Base-by-base conservation (phyloP, 164 flowering plant genomes). In the Magnolia sinica region DNA sequence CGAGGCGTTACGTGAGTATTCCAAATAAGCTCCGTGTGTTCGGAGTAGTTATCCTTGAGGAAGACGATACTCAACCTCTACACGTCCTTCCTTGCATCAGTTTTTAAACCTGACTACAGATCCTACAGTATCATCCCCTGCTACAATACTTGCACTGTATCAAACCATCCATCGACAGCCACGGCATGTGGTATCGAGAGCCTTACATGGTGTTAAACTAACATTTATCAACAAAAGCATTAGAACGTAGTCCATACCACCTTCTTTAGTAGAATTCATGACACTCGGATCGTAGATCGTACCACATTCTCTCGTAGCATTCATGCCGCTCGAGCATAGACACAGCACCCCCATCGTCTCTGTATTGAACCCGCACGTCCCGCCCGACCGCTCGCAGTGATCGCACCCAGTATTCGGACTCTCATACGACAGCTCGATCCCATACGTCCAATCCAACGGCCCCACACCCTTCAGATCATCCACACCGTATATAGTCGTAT, bases 361-460 rank as follows among this genome's bases (percentile, higher is more conserved):
- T 0, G 91, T 88, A 71, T 95, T 97, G 69, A 84, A 95, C 72
- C 98, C 98, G 52, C 98, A 95, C 4, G 85, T 80, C 10, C 98
- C 96, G 10, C 98, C 96, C 1, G 98, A 88, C 9, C 64, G 31
- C 19, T 68, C 27, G 70, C 98, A 95, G 10, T 87, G 85, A 0
- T 84, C 88, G 31, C 98, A 95, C 2, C 97, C 98, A 8, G 83
- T 77, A 6, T 93, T 88, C 2, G 98, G 91, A 1, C 88, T 81
- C 7, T 84, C 73, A 49, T 81, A 95, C 1, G 90, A 82, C 19
- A 95, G 84, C 79, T 84, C 83, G 24, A 95, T 88, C 74, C 98
- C 98, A 52, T 92, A 92, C 8, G 79, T 70, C 98, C 98, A 93
- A 80, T 95, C 98, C 84, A 86, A 50, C 0, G 98, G 95, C 10